Base-by-base conservation (phyloP, 2,329 filamentous ascomycete species). In the Trichophyton schoenleinii region DNA sequence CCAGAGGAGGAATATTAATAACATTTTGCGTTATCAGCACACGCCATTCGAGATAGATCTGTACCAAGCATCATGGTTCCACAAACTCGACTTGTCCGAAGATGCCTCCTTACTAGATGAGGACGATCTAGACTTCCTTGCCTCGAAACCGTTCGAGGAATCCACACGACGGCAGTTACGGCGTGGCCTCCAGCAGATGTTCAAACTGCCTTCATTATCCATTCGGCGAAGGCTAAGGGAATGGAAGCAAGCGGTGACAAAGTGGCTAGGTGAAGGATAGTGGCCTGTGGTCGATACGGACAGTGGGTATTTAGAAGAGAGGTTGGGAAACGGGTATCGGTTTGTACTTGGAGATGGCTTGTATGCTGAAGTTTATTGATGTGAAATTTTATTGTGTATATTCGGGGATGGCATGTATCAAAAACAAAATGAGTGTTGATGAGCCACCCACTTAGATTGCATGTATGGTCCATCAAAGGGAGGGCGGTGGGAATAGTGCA, bases 401-500 rank as follows among this genome's bases (percentile, higher is more conserved):
- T 20, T 15, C 7, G 42, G 42, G 18, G 42, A 46, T 46, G n/a
- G 42, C 42, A 46, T 46, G n/a, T 46, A 46, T 20, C 11, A 46
- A 46, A 7, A 52, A 22, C 13, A 52, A 25, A 28, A 13, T n/a
- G 15, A 53, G 55, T 28, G 31, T 41, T 58, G 55, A 25, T 42
- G 34, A 25, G 49, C 22, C 49, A 31, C 41, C 15, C 13, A 31
- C 3, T 53, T 53, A 53, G 22, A 31, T 34, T 53, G 25, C 49
- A 53, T 53, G 49, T 53, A 53, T 1, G 22, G 49, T 41, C 55
- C 55, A 57, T 57, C 55, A 42, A 41, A 42, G 55, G 55, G 31
- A 22, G 55, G 49, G 55, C 55, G 55, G 55, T 58, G 55, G 55
- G 55, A 58, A 58, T 58, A 42, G 55, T 58, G 55, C 20, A 31